Evolutionary conservation across 768 basidiomycete genomes (phyloP).

Genomic region (Kondoa malvinella): DNA sequence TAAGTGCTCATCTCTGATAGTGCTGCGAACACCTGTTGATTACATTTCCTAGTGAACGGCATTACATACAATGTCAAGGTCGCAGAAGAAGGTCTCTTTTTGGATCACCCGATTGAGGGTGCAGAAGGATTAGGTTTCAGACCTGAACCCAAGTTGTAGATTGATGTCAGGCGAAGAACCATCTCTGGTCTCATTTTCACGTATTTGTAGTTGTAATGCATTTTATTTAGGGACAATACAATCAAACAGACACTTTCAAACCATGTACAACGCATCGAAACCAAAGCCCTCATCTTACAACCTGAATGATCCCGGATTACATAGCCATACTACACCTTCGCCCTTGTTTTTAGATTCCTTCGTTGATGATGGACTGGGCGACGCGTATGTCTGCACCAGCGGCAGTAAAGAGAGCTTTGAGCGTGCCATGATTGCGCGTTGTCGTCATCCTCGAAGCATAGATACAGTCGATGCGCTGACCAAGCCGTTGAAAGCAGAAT

Average conservation of each 20-base stretch:
- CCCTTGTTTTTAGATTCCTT: too few relatives aligned
- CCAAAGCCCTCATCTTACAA: too few relatives aligned
- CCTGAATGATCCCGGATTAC: too few relatives aligned
- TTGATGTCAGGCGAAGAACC: too few relatives aligned
- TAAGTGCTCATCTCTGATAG: neutral
- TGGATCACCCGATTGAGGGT: slow-evolving; percentile 12
- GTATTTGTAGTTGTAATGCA: too few relatives aligned
- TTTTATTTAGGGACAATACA: too few relatives aligned
- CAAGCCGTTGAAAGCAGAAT: neutral
- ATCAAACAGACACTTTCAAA: too few relatives aligned
- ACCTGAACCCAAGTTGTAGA: neutral
- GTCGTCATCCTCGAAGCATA: slow-evolving; percentile 2
- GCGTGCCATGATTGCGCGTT: slow-evolving; percentile 3
- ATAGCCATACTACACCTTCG: too few relatives aligned
- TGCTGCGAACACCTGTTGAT: neutral
- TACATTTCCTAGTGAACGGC: slow-evolving; percentile 13
- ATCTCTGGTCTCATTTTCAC: too few relatives aligned
- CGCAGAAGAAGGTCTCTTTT: slow-evolving; percentile 12
- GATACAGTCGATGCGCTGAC: neutral
- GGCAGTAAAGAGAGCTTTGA: neutral
- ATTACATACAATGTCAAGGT: slow-evolving; percentile 21
- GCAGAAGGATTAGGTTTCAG: neutral
- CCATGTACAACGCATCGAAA: too few relatives aligned
- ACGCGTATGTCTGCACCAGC: neutral
- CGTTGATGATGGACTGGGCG: neutral